Evolutionary conservation across 345 rosid genomes (phyloP).

Genomic region (Gossypium arboreum): DNA sequence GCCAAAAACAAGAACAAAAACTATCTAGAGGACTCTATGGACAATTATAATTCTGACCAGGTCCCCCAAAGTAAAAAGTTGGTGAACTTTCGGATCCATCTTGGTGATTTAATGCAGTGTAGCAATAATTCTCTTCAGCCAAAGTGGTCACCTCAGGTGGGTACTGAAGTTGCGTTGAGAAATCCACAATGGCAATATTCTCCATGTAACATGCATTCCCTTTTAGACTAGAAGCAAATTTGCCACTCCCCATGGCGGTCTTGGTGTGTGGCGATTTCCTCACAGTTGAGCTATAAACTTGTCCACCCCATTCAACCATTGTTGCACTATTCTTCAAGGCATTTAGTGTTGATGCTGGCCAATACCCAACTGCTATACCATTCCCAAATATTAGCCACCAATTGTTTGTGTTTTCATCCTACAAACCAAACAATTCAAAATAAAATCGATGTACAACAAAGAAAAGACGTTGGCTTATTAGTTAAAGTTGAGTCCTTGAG

Average conservation of each 20-base stretch:
- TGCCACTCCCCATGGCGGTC: slow-evolving; percentile 51
- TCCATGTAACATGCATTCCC: neutral
- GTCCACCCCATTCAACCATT: slow-evolving; percentile 55
- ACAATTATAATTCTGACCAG: neutral
- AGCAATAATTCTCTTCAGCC: neutral
- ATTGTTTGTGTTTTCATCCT: slow-evolving; percentile 42
- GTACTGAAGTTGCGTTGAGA: neutral
- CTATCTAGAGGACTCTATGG: neutral
- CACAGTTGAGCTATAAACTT: slow-evolving; percentile 45
- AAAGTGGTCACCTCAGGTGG: neutral
- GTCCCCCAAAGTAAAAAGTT: slow-evolving; percentile 1
- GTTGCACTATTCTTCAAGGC: slow-evolving; percentile 30
- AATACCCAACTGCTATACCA: slow-evolving; percentile 28
- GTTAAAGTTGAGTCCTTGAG: too few relatives aligned
- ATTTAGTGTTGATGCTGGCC: slow-evolving; percentile 36
- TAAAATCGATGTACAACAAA: too few relatives aligned
- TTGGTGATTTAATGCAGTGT: neutral
- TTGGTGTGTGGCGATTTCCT: slow-evolving; percentile 41
- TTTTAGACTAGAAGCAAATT: neutral
- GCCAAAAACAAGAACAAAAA: too few relatives aligned
- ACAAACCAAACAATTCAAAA: neutral
- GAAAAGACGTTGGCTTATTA: too few relatives aligned
- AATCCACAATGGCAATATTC: neutral
- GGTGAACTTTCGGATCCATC: neutral
- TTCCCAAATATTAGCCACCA: slow-evolving; percentile 42